These are phyloP conservation scores for Helotiales sp. DNA, from an alignment of 2,329 filamentous ascomycete species.

Conservation along the genomic window DNA sequence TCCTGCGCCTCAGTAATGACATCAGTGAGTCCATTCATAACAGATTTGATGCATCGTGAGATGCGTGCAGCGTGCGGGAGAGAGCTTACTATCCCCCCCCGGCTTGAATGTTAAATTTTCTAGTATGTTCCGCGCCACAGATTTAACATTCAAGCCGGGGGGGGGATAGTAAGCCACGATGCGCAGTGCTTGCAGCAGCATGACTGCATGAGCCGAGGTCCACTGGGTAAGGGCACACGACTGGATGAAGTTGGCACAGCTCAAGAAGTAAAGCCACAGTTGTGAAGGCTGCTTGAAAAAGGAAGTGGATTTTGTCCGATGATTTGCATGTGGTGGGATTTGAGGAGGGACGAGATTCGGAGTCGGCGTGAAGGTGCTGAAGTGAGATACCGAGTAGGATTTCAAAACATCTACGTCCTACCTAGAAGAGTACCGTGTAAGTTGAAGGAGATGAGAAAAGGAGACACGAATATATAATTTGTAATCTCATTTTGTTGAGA, in stretches of 20 bases:
- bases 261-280: neutral
- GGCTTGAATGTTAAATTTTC: too few species aligned
- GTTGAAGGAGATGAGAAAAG: neutral
- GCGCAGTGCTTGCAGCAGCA: slow-evolving; percentile 1
- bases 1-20: slow-evolving; percentile 1
- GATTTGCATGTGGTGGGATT: neutral
- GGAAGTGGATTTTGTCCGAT: neutral
- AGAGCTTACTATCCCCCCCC: too few species aligned
- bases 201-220: slow-evolving; percentile 4
- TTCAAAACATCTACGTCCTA: neutral
- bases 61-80: neutral
- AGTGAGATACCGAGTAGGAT: neutral
- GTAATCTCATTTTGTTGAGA: neutral
- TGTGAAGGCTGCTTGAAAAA: neutral
- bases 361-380: neutral
- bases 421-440: neutral
- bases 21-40: neutral
- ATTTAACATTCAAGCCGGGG: too few species aligned
- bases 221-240: neutral
- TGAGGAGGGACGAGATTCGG: neutral
- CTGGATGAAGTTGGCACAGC: neutral
- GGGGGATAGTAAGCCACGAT: slow-evolving; percentile 2
- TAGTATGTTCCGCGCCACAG: too few species aligned
- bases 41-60: neutral
- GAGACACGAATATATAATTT: neutral